Base-by-base conservation (phyloP, 2,329 filamentous ascomycete species). In the Phoma sp. region DNA sequence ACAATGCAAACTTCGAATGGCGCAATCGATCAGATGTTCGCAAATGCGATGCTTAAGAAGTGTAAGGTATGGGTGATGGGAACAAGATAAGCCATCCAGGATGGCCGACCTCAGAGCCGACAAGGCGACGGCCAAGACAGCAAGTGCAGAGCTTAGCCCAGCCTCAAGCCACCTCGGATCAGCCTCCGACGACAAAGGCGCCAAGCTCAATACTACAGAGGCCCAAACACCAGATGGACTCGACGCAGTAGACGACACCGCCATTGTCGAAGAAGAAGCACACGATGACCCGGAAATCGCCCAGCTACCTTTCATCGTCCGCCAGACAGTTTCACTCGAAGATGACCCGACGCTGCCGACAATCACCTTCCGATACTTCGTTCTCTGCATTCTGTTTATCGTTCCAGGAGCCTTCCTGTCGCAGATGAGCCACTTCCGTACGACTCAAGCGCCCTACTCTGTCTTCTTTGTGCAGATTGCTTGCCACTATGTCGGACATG, bases 391-490 rank as follows among this genome's bases (percentile, higher is more conserved):
- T 49, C 55, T 86, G 14, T 85, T 86, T 61, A 79, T 85, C 39
- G 76, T 80, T 0, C 83, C 83, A 0, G 84, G 83, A 2, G 83
- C 83, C 2, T 83, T 86, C 59, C 66, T 86, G 2, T 83, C 80
- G 4, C 80, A 83, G 62, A 81, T 85, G 78, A 80, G 79, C 56
- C 76, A 79, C 43, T 86, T 79, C 62, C 78, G 84, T 39, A 86
- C 84, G 1, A 86, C 84, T 0, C 79, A 78, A 38, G 81, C 82
- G 0, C 80, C 81, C 0, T 87, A 86, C 64, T 84, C 83, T 0
- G 79, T 86, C 42, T 86, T 86, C 66, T 86, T 87, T 57, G 83
- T 86, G 29, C 82, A 84, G 60, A 83, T 85, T 14, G 82, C 82
- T 0, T 82, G 78, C 41, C 83, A 83, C 61, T 84, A 84, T 51